Base-by-base conservation (phyloP, 768 basidiomycete species). In the Lactifluus piperatus region DNA sequence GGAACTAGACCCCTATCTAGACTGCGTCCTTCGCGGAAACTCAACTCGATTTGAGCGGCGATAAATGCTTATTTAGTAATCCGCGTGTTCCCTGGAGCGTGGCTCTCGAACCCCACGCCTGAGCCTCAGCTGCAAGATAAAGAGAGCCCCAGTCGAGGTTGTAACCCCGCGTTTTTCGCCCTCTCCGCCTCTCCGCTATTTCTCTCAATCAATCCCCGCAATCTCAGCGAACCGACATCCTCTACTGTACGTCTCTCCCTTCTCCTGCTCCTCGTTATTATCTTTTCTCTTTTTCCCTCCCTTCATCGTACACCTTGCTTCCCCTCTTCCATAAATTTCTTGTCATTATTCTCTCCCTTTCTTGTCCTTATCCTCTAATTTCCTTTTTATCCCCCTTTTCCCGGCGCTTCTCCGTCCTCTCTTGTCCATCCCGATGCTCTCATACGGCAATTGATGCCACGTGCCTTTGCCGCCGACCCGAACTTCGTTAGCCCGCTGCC, bases 161-260 rank as follows among this genome's bases (percentile, higher is more conserved):
- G 54, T 62, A 63, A 61, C 62, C 62, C 62, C 62, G 62, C 62
- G 62, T 63, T 41, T 56, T 56, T 62, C 49, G 27, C 55, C 34
- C 59, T 62, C 55, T 59, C 63, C 63, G 63, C 63, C 60, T 64
- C 63, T 64, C 63, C 63, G 63, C 63, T 57, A 24, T 54, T 51
- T 54, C 52, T 34, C 44, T 43, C 60, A 61, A 56, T 56, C 59
- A 61, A 61, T 57, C 54, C 51, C 60, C 60, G 60, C 62, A 54
- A 63, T 60, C 62, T 63, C 62, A 63, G 62, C 62, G 62, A 63
- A 53, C 54, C 53, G 62, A 61, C 53, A 22, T 36, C 44, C 49
- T 56, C 56, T 54, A n/a, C 58, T 55, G 62, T 63, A 61, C 41
- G 62, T 63, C 41, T 52, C 54, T 48, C 43, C 34, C 32, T 14